These are phyloP conservation scores for Trichaptum fuscoviolaceum DNA, from an alignment of 768 basidiomycete genomes.

Conservation along the genomic window DNA sequence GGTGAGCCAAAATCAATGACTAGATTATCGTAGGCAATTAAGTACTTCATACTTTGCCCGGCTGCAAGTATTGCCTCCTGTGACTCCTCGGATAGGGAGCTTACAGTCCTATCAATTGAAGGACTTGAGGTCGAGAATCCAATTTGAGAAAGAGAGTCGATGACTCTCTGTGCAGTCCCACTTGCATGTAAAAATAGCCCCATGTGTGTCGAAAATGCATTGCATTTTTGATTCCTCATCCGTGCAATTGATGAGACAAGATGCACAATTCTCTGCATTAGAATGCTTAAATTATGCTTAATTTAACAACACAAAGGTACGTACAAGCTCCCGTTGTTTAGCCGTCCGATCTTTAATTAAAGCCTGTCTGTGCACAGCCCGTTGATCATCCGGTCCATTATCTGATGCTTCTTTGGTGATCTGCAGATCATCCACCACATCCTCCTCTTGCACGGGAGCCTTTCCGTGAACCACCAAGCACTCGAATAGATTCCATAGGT, in stretches of 20 bases:
- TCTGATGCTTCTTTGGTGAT: not conserved
- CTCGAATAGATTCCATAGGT: not conserved
- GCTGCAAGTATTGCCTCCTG: constrained; percentile 13
- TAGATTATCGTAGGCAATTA: constrained; percentile 39
- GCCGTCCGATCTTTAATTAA: not conserved
- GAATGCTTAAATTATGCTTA: not conserved
- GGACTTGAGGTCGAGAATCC: not conserved
- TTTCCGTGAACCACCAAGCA: not conserved
- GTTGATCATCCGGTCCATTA: no score
- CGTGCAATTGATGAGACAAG: not conserved
- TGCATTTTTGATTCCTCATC: not conserved
- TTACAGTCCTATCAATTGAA: constrained; percentile 18
- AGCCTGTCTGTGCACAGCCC: not conserved
- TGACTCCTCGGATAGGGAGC: constrained; percentile 22
- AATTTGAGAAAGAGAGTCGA: not conserved
- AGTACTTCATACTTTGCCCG: constrained; percentile 20
- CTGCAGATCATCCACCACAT: not conserved
- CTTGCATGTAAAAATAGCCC: not conserved
- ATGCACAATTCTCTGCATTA: not conserved
- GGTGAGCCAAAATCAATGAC: constrained; percentile 31
- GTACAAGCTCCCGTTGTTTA: not conserved
- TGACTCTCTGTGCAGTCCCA: not conserved
- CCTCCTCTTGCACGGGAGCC: not conserved
- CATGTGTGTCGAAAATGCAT: not conserved
- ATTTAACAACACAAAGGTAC: not conserved